Base-by-base conservation (phyloP, 768 basidiomycete species). In the Psilocybe cubensis region DNA sequence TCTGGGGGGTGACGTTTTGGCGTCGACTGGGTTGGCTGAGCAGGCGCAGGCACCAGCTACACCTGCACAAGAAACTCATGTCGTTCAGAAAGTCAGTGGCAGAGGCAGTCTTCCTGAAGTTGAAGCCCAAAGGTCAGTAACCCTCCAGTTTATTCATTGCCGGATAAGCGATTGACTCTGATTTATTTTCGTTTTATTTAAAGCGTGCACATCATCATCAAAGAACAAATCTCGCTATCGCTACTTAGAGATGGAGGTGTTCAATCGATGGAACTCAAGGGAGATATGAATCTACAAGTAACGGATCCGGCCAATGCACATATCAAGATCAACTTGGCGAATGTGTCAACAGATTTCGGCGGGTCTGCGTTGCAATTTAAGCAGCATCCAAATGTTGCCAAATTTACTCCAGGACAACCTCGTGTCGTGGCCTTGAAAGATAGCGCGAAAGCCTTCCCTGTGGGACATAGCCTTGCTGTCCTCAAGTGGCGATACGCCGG, bases 381-480 rank as follows among this genome's bases (percentile, higher is more conserved):
- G 74, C 94, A 97, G 64, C 97, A 98, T 66, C 96, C 96, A 6
- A 89, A 97, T 58, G 91, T 98, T 12, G 91, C 87, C 57, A 96
- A 94, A 74, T 93, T 96, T 59, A 78, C 76, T 0, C 85, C 88
- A 10, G 84, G 85, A 1, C 72, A 89, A 58, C 75, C 75, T 17
- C 73, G 91, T 35, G 71, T 88, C 18, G 80, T 98, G 40, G 87
- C 88, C 0, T 77, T 98, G 60, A 97, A 95, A 74, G 96, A 98
- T 68, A 68, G 89, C 2, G 82, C 86, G 38, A 81, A 87, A 63
- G 76, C 84, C 5, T 98, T 98, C 83, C 96, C 94, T 1, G 88
- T 98, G 38, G 87, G 88, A 9, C 92, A 96, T 62, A 83, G 87
- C 40, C 75, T 98, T 20, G 88, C 90, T 10, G 95, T 98, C 18